phyloP scores from a whole-genome alignment of 2,329 filamentous ascomycete genomes.

The Mollisia scopiformis region DNA sequence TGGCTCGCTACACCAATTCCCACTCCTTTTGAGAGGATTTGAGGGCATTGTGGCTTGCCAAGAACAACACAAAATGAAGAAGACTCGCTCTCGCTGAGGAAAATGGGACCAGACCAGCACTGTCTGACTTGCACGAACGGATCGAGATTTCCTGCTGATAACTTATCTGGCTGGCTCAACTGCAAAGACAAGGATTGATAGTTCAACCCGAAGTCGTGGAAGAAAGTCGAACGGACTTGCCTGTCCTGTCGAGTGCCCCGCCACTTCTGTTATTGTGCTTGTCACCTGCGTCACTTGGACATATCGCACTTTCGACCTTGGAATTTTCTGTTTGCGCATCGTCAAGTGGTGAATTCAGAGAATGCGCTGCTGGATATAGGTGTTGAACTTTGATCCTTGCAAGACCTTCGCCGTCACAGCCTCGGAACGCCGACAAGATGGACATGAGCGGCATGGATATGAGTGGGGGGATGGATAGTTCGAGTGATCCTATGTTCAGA shows the following conservation, averaged over 20 bases:
- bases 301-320: not conserved
- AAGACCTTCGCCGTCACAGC: not conserved
- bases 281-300: not conserved
- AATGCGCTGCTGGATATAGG: not conserved
- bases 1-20: not conserved
- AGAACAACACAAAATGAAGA: no score
- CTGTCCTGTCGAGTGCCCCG: not conserved
- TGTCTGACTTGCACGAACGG: not conserved
- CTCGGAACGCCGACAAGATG: slow-evolving; percentile 12
- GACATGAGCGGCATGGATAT: slow-evolving; percentile 26
- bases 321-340: not conserved
- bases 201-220: not conserved
- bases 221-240: not conserved
- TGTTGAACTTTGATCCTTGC: not conserved
- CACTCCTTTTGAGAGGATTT: not conserved
- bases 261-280: not conserved
- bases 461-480: slow-evolving; percentile 24
- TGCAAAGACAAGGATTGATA: not conserved
- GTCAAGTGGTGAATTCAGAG: not conserved
- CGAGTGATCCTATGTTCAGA: slow-evolving; percentile 43
- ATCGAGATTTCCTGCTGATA: not conserved
- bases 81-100: no score
- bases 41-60: not conserved
- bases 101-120: not conserved
- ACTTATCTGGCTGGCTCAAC: not conserved